Evolutionary conservation across 2,329 filamentous ascomycete genomes (phyloP).

Genomic region (Zelopaecilomyces penicillatus): DNA sequence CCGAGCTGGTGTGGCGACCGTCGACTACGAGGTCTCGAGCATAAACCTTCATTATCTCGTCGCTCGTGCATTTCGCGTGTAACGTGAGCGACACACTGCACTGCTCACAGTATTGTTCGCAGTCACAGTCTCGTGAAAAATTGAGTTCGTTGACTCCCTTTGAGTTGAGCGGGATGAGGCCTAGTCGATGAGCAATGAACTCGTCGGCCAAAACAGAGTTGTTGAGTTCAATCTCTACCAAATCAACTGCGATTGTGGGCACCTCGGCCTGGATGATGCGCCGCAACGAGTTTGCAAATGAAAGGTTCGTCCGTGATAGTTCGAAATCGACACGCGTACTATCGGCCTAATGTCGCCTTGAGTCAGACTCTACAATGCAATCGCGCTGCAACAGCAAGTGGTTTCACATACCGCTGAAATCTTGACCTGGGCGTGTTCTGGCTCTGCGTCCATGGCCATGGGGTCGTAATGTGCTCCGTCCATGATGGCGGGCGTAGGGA

Average conservation of each 20-base stretch:
- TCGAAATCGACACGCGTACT: conserved; percentile 81
- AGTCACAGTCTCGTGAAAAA: conserved; percentile 92
- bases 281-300: conserved; percentile 87
- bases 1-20: conserved; percentile 61
- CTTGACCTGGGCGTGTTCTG: conserved; percentile 49
- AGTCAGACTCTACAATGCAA: neutral
- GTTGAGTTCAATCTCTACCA: conserved; percentile 88
- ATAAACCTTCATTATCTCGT: conserved; percentile 89
- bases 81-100: conserved; percentile 81
- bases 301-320: conserved; percentile 78
- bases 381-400: too few relatives aligned
- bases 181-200: conserved; percentile 87
- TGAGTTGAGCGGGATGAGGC: conserved; percentile 79
- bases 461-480: conserved; percentile 51
- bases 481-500: conserved; percentile 17
- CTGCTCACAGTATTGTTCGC: conserved; percentile 87
- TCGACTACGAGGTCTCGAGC: conserved; percentile 77
- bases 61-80: conserved; percentile 75
- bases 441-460: conserved; percentile 51
- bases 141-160: conserved; percentile 74
- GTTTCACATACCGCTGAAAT: conserved; percentile 45
- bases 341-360: conserved; percentile 53
- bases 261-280: conserved; percentile 90
- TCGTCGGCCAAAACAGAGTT: conserved; percentile 95
- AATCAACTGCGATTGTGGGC: conserved; percentile 87